These are phyloP conservation scores for Ceriops decandra DNA, from an alignment of 345 rosid genomes.

Conservation along the genomic window DNA sequence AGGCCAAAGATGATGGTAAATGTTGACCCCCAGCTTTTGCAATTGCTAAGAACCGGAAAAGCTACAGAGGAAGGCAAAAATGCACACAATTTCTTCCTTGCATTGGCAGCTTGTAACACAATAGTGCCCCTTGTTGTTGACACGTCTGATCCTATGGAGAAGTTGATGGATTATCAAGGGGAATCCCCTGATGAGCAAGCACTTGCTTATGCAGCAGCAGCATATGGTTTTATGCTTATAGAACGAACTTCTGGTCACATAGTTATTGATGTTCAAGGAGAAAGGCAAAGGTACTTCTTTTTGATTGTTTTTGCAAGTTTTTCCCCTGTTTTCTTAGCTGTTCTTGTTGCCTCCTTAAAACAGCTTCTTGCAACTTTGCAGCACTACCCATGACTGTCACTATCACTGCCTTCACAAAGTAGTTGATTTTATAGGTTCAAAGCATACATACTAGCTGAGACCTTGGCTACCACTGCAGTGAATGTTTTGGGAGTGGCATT, in stretches of 20 bases:
- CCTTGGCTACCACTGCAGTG: no score
- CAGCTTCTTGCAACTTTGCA: no score
- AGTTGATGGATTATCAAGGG: constrained; percentile 94
- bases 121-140: constrained; percentile 75
- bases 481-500: neutral
- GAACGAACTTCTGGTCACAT: constrained; percentile 97
- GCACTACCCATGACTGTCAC: no score
- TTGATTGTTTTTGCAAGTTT: neutral
- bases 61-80: constrained; percentile 47
- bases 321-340: neutral
- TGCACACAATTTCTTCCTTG: constrained; percentile 79
- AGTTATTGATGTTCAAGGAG: constrained; percentile 77
- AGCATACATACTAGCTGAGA: no score
- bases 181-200: constrained; percentile 99
- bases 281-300: constrained; percentile 64
- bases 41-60: constrained; percentile 42
- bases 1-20: constrained; percentile 86
- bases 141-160: constrained; percentile 60
- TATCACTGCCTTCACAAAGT: no score
- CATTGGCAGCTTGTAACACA: constrained; percentile 95
- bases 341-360: neutral
- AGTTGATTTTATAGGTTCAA: no score
- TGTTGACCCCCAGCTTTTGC: constrained; percentile 58
- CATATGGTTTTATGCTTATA: constrained; percentile 93
- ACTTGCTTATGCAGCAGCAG: constrained; percentile 92